Evolutionary conservation across 331 rosid species (phyloP), one percentile per base, ranked within the genome.

Genomic region (Malus hybrid): DNA sequence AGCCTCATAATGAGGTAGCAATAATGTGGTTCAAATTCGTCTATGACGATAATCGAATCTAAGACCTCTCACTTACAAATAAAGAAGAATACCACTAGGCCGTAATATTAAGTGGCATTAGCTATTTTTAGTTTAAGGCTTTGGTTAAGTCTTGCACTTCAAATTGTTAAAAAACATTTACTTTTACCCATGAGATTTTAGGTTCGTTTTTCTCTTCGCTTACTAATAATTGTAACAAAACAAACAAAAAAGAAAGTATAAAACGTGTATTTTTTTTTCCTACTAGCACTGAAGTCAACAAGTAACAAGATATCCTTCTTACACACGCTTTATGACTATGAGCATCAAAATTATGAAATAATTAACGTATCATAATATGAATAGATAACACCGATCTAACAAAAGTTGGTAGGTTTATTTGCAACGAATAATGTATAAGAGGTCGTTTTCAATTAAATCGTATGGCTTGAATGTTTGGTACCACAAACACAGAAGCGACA

Each of bases 1-100:
- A 39, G 12, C 1, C 12, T 39, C 4, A 39, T 39, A 39, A 39
- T 39, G 0, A 0, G 0, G 1, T 39, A 39, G 0, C 0, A 39
- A 39, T 39, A 39, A 39, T 9, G 1, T 39, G 0, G 46, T 2
- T 39, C 4, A 39, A 39, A 39, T 39, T 39, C 1, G 4, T 0
- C 0, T 39, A 39, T 2, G 12, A 0, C 4, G 12, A 39, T 0
- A 39, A 39, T 39, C 12, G 46, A 39, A 39, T 0, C 4, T 39
- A 39, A 10, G 0, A 39, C 46, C 12, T 9, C 12, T 39, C 1
- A 39, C 4, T 9, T 39, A 39, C 12, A 39, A 39, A 39, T 39
- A 39, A 39, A 39, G 46, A 39, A 0, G 1, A 39, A 39, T 39
- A 9, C 1, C 4, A 39, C 12, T 39, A 39, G 46, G 0, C 12